These are phyloP conservation scores for Taxillus chinensis DNA, from an alignment of 164 flowering plant species.

Conservation along the genomic window DNA sequence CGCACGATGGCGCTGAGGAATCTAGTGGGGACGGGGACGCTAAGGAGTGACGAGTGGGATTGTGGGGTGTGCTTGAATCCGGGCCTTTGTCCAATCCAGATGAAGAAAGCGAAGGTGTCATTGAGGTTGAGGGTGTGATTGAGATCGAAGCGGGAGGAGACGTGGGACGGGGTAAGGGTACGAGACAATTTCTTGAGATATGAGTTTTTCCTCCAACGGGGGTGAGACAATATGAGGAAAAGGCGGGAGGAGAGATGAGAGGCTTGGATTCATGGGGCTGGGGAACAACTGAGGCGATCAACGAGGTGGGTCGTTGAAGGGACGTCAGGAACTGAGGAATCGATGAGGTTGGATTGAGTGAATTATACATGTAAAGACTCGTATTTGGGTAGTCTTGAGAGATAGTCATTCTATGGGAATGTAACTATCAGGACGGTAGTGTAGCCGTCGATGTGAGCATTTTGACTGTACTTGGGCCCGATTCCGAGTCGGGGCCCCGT, in stretches of 20 bases:
- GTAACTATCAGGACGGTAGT: no score
- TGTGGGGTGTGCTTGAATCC: constrained; percentile 40
- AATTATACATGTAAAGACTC: no score
- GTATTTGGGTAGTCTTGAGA: no score
- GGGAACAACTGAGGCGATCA: constrained; percentile 14
- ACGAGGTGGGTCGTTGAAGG: constrained; percentile 5
- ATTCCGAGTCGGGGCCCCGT: no score
- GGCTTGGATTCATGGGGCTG: constrained; percentile 9
- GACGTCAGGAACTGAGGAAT: neutral
- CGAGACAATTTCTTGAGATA: constrained; percentile 33
- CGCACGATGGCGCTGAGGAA: constrained; percentile 30
- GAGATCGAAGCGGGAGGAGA: constrained; percentile 35
- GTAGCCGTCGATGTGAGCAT: no score
- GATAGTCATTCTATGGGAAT: no score
- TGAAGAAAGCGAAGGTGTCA: constrained; percentile 52
- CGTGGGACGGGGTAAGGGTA: constrained; percentile 35
- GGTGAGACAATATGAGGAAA: constrained; percentile 30
- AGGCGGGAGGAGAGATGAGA: constrained; percentile 21
- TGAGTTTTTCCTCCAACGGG: constrained; percentile 52
- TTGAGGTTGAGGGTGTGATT: constrained; percentile 37
- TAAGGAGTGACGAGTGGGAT: constrained; percentile 34
- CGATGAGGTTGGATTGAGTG: neutral
- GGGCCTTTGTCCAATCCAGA: constrained; percentile 34
- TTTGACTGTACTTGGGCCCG: no score
- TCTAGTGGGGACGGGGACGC: constrained; percentile 27